phyloP scores from a whole-genome alignment of 2,329 filamentous ascomycete genomes.

The Coniochaeta ligniaria region DNA sequence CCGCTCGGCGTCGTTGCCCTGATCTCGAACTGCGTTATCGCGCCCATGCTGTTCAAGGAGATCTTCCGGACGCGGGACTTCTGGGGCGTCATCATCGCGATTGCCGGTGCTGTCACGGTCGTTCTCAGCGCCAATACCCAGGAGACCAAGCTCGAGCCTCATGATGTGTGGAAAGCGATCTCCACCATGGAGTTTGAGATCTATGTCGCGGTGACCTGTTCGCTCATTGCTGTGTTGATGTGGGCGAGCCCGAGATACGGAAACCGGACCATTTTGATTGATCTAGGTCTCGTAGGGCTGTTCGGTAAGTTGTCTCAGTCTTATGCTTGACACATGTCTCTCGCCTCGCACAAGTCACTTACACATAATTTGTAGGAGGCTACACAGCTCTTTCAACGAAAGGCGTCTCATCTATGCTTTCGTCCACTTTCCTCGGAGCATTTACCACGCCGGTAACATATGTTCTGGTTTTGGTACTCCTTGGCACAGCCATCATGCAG shows the following conservation, averaged over 20 bases:
- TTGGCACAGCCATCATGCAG: conserved; percentile 87
- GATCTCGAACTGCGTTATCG: conserved; percentile 94
- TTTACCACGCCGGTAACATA: conserved; percentile 93
- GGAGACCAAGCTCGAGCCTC: conserved; percentile 84
- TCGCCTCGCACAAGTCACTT: background rate
- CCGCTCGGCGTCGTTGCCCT: conserved; percentile 94
- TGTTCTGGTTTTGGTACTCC: conserved; percentile 68
- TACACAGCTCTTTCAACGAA: conserved; percentile 98
- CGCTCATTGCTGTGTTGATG: conserved; percentile 70
- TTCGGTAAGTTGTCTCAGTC: conserved; percentile 58
- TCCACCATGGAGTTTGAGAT: conserved; percentile 84
- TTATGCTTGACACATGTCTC: no score
- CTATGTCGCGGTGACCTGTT: conserved; percentile 71
- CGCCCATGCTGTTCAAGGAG: conserved; percentile 89
- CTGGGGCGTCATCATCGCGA: conserved; percentile 79
- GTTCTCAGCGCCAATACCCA: conserved; percentile 85
- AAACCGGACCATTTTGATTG: conserved; percentile 80
- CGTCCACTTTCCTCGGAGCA: conserved; percentile 79
- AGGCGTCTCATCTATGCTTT: conserved; percentile 90
- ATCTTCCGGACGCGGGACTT: conserved; percentile 78
- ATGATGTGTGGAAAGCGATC: conserved; percentile 85
- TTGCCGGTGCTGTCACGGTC: conserved; percentile 83
- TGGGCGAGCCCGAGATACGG: conserved; percentile 79
- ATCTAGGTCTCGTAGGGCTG: conserved; percentile 84
- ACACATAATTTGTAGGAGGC: conserved; percentile 50